Conservation (phyloP, 805 yeast genomes). For the Starmerella apis region DNA sequence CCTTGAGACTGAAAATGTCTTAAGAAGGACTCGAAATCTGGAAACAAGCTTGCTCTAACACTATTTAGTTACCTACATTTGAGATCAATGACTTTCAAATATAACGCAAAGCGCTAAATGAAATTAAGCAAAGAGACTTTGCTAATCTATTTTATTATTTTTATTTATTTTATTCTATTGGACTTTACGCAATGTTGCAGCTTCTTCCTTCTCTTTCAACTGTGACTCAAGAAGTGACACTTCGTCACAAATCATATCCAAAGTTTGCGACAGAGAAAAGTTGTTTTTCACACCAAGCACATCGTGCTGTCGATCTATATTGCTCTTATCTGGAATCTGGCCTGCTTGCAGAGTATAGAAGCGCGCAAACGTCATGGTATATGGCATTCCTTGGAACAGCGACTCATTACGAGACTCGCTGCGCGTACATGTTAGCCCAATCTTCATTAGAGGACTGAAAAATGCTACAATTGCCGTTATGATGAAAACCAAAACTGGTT, state of each 20-base stretch:
- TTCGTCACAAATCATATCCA: constrained; percentile 24
- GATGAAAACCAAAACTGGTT: constrained; percentile 24
- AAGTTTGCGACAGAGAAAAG: constrained; percentile 23
- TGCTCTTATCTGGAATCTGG: constrained; percentile 24
- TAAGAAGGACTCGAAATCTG: too few species aligned
- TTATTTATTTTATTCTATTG: neutral
- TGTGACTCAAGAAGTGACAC: constrained; percentile 6
- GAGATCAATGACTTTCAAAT: too few species aligned
- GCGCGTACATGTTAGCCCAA: constrained; percentile 1
- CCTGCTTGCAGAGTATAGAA: constrained; percentile 26
- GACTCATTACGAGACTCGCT: constrained; percentile 8
- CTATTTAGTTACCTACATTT: too few species aligned
- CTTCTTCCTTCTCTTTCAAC: neutral
- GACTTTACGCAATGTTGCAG: neutral
- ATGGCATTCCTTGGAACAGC: constrained; percentile 20
- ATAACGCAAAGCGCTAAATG: too few species aligned
- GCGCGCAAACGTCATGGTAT: constrained; percentile 24
- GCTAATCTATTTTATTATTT: too few species aligned
- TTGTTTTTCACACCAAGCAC: constrained; percentile 22
- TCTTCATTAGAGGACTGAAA: constrained; percentile 13
- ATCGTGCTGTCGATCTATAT: constrained; percentile 18
- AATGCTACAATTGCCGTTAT: constrained; percentile 14
- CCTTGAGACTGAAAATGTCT: too few species aligned
- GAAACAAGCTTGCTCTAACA: too few species aligned
- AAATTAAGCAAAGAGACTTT: too few species aligned